Evolutionary conservation across 495 filamentous ascomycete genomes (phyloP), one percentile per base, ranked within the genome.

Genomic region (Neurospora pannonica): DNA sequence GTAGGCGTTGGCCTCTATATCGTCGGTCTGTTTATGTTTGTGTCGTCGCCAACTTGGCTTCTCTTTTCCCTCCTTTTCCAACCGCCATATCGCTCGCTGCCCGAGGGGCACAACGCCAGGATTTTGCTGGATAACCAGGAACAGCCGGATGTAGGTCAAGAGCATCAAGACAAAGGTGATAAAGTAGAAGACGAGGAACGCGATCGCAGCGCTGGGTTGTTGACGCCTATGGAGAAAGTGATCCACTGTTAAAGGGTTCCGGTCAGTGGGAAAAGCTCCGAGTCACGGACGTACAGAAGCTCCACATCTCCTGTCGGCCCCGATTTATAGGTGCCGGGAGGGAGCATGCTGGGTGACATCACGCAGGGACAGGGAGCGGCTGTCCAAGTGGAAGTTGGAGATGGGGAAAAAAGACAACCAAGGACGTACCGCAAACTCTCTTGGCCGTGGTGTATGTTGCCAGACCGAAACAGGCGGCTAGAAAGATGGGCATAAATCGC

Each of bases 71-170:
- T 73, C 42, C 62, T 71, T 71, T 15, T 74, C 40, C 15, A 71
- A 73, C 42, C 72, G 72, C 43, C 76, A 72, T 21, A 73, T 38
- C 71, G 86, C 82, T 73, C 76, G 72, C n/a, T 82, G 83, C 4
- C 90, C 89, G 15, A 90, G 85, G 0, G 90, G 89, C 2, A 93
- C 85, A 72, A 92, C 90, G 8, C 92, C 94, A 0, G 95, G 91
- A 75, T 93, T 87, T 78, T 83, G 77, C 34, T 86, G 83, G 28
- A 95, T 90, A 71, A 87, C 88, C 72, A 88, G 84, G 71, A 92
- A 76, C 19, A 94, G 86, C 71, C 92, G 90, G 24, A 90, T 72
- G 78, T 96, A 97, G 9, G 91, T 89, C 38, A 82, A 72, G n/a
- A 90, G 73, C 78, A 94, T 87, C 39, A 89, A 83, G 2, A 92